Conservation (phyloP, 768 basidiomycete species). For the Steccherinum ochraceum region DNA sequence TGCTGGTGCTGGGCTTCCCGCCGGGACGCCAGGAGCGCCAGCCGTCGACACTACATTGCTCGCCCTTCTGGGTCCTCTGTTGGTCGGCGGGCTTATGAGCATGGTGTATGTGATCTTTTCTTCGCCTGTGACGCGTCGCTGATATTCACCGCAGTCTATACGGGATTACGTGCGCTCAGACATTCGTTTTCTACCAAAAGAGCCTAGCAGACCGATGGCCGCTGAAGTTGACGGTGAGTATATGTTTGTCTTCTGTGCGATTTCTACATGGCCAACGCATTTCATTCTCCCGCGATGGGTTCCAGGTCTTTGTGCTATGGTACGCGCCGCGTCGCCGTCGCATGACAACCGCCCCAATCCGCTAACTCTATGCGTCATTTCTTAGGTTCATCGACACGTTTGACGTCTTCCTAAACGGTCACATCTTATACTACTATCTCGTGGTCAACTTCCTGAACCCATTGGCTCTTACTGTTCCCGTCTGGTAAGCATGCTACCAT, state of each 20-base stretch:
- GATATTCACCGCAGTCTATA: slow-evolving; percentile 3
- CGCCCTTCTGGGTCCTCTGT: slow-evolving; percentile 38
- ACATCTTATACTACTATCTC: slow-evolving; percentile 54
- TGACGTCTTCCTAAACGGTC: slow-evolving; percentile 43
- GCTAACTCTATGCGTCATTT: not conserved
- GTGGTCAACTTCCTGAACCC: slow-evolving; percentile 49
- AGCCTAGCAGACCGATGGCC: slow-evolving; percentile 3
- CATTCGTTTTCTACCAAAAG: slow-evolving; percentile 9
- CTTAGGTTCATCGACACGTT: slow-evolving; percentile 51
- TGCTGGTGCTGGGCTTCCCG: no score
- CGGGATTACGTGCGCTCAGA: slow-evolving; percentile 13
- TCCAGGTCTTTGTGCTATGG: slow-evolving; percentile 5
- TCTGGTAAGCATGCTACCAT: slow-evolving; percentile 42
- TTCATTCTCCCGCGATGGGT: not conserved
- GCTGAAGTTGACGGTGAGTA: slow-evolving; percentile 6
- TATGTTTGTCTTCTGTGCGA: not conserved
- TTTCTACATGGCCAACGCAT: not conserved
- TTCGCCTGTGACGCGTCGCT: not conserved
- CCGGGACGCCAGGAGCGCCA: no score
- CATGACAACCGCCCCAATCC: not conserved
- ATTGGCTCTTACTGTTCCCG: slow-evolving; percentile 32
- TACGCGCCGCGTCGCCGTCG: not conserved
- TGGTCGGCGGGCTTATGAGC: slow-evolving; percentile 47
- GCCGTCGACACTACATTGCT: not conserved
- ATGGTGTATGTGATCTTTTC: slow-evolving; percentile 37